Base-by-base conservation (phyloP, 306 rosid genomes). In the Pyrus pyrifolia region DNA sequence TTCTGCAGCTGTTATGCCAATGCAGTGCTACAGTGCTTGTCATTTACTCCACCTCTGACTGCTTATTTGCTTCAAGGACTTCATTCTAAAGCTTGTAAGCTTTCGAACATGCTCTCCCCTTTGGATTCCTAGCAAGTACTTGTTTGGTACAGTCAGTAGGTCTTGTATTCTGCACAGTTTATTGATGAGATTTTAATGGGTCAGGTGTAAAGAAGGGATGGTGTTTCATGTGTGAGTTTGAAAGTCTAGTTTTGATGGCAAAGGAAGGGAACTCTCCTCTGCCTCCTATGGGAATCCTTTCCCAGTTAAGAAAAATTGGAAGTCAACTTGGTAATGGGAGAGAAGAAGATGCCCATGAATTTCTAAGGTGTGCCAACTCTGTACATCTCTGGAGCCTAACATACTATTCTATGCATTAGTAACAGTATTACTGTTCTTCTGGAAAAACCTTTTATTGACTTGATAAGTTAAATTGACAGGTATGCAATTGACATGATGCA, bases 301-400 rank as follows among this genome's bases (percentile, higher is more conserved):
- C 98, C 55, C 96, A 89, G 79, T 65, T 95, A 51, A 90, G 80
- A 83, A 88, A 79, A 64, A 86, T 79, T 71, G 99, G 99, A 38
- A 88, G 92, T 82, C 99, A 85, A 77, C 97, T 95, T 79, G 87
- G 91, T 77, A 89, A 82, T 81, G 99, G 99, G 68, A 90, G 86
- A 84, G 98, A 95, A 87, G 98, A 95, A 87, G 99, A 95, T 73
- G 98, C 99, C 30, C 99, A 95, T 67, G 99, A 95, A 72, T 95
- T 95, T 85, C 78, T 95, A 72, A 91, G 99, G 97, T 95, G 55
- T 62, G 79, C 40, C 73, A 68, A 57, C 74, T 75, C 29, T 45
- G 23, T 30, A 38, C 19, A 51, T 29, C 70, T 59, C 73, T 75
- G 52, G 33, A 70, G 30, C 22, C 5, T 67, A 76, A 75, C 79